These are phyloP conservation scores for Rubus idaeus DNA, from an alignment of 306 rosid species.

Conservation along the genomic window DNA sequence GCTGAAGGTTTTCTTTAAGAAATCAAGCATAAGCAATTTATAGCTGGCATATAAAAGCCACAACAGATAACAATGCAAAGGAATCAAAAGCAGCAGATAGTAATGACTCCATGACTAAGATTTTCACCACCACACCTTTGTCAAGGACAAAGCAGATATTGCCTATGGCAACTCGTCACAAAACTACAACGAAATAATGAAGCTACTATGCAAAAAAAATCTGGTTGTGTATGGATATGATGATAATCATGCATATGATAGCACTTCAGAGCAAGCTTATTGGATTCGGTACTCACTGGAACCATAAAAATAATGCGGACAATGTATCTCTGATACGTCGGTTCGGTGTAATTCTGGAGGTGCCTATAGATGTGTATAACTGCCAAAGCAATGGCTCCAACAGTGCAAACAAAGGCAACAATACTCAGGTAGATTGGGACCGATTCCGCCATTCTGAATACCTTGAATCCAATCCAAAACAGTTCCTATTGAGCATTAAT, in stretches of 20 bases:
- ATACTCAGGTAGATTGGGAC: slow-evolving; percentile 58
- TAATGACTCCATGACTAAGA: not conserved
- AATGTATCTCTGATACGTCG: slow-evolving; percentile 89
- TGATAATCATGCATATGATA: not conserved
- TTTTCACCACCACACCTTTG: not conserved
- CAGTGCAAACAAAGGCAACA: slow-evolving; percentile 81
- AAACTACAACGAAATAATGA: not conserved
- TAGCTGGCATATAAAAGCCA: not conserved
- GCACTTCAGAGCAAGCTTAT: not conserved
- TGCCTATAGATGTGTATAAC: slow-evolving; percentile 77
- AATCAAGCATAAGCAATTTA: not conserved
- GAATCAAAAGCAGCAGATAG: not conserved
- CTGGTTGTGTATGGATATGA: not conserved
- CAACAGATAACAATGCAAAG: not conserved
- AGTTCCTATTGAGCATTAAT: slow-evolving; percentile 4
- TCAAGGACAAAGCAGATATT: not conserved
- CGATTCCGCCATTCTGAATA: slow-evolving; percentile 51
- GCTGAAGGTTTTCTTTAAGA: too few species aligned
- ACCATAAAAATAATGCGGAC: slow-evolving; percentile 96
- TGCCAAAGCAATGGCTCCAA: slow-evolving; percentile 79
- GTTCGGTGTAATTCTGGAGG: slow-evolving; percentile 91
- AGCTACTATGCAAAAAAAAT: not conserved
- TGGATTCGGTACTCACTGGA: slow-evolving; percentile 54
- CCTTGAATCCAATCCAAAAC: not conserved
- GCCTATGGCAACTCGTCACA: not conserved